phyloP scores from a whole-genome alignment of 495 filamentous ascomycete genomes.

The Talaromyces borbonicus region DNA sequence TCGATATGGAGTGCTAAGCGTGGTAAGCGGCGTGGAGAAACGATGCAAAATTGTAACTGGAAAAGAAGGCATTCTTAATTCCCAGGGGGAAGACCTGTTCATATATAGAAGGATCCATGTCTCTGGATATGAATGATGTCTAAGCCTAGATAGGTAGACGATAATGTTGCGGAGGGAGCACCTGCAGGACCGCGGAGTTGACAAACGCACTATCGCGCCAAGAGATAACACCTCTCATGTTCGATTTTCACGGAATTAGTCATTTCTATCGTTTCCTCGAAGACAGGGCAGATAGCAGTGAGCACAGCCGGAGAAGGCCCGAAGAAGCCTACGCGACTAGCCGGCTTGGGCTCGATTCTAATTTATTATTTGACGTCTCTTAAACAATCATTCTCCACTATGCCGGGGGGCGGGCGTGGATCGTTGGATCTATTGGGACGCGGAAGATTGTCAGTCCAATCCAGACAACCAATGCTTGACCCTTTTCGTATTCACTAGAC shows the following conservation, averaged over 20 bases:
- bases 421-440: neutral
- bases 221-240: slow-evolving; percentile 8
- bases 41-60: neutral
- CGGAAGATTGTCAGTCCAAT: neutral
- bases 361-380: too few relatives aligned
- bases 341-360: too few relatives aligned
- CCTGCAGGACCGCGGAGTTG: neutral
- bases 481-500: too few relatives aligned
- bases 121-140: too few relatives aligned
- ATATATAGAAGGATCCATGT: too few relatives aligned
- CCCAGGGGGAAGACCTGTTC: too few relatives aligned
- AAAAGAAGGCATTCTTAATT: too few relatives aligned
- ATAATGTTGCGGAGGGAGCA: neutral
- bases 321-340: neutral
- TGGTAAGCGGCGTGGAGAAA: neutral
- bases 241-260: too few relatives aligned
- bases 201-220: slow-evolving; percentile 1
- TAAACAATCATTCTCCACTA: too few relatives aligned
- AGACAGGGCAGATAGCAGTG: slow-evolving; percentile 3
- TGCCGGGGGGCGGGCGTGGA: neutral
- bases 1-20: neutral
- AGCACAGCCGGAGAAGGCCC: neutral
- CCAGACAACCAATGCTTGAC: neutral
- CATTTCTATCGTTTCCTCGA: slow-evolving; percentile 2
- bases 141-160: neutral